Base-by-base conservation (phyloP, 176 grass and related monocot genomes). In the Stipa capillata region DNA sequence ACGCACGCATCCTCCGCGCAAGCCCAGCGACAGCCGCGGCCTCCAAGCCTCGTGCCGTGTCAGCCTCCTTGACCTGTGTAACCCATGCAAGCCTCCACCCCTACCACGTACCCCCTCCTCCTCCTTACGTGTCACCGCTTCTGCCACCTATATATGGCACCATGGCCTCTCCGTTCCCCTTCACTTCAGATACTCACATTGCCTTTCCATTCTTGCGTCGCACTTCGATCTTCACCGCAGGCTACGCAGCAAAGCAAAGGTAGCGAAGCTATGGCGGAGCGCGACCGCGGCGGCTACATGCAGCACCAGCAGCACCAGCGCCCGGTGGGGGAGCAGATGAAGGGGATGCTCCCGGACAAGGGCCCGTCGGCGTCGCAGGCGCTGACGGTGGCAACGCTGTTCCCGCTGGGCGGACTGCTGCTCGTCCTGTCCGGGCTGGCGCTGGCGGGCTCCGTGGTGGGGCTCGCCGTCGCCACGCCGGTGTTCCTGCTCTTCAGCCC, bases 401-500 rank as follows among this genome's bases (percentile, higher is more conserved):
- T 97, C 82, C 94, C 94, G 20, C 73, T 92, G 24, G 91, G 91
- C 10, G 94, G 94, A 4, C 66, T 94, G 40, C 87, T 94, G 34
- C 84, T 97, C 44, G 78, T 88, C 71, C 79, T 97, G 51, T 83
- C 94, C 1, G 87, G 94, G 1, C 79, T 97, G 47, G 68, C 82
- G 35, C 89, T 92, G 75, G 69, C 84, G 20, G 91, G 7, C 45
- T 88, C 91, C 40, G 78, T 94, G 53, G 84, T 94, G 21, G 94
- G 91, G 6, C 91, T 97, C 7, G 82, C 82, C 18, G 52, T 90
- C 24, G 78, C 88, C 57, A 82, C 89, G 5, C 94, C 94, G 12
- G 65, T 97, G 75, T 90, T 97, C 85, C 89, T 97, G 57, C 75
- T 97, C 41, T 94, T 97, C 89, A 97, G 94, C 84, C 89, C 94